Base-by-base conservation (phyloP, 2,329 filamentous ascomycete genomes). In the Pyricularia grisea region DNA sequence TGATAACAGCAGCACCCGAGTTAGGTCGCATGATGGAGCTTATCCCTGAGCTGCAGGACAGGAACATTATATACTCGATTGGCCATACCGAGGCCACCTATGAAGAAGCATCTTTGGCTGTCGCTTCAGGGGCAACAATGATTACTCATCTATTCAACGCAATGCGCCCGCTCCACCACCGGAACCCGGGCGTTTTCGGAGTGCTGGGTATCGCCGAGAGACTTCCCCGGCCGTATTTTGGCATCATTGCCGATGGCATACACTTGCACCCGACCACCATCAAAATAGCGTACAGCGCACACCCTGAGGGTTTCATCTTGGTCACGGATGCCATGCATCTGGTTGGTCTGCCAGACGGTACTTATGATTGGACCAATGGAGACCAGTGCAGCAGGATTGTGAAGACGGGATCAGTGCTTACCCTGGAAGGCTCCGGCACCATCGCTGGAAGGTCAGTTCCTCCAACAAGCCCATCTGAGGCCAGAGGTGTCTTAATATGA, bases 71-170 rank as follows among this genome's bases (percentile, higher is more conserved):
- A 73, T 92, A 88, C 78, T 91, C 92, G 1, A 90, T 96, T 72
- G 93, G 93, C 9, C 93, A 97, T 79, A 93, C 92, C 0, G 92
- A 96, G 77, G 91, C 93, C 17, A 92, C 91, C 0, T 97, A 94
- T 76, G 92, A 96, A 78, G 85, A 94, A 76, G 92, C 92, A 0
- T 88, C 90, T 4, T 80, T 82, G 4, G 91, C 92, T 25, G 86
- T 95, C 3, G 82, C 81, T n/a, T 84, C 88, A 7, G 93, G 93
- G 67, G 92, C 92, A 1, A 91, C 87, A 66, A 97, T 96, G 92
- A 91, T 97, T 73, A 97, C 93, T 0, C 93, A 97, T 75, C 84
- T 97, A 1, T 97, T 97, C 86, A 97, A 97, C 77, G 93, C 93
- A 30, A 97, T 97, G 93, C 86, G 89, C 0, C 93, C 93, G 17